Evolutionary conservation across 2,329 filamentous ascomycete genomes (phyloP).

Genomic region (Claviceps africana): DNA sequence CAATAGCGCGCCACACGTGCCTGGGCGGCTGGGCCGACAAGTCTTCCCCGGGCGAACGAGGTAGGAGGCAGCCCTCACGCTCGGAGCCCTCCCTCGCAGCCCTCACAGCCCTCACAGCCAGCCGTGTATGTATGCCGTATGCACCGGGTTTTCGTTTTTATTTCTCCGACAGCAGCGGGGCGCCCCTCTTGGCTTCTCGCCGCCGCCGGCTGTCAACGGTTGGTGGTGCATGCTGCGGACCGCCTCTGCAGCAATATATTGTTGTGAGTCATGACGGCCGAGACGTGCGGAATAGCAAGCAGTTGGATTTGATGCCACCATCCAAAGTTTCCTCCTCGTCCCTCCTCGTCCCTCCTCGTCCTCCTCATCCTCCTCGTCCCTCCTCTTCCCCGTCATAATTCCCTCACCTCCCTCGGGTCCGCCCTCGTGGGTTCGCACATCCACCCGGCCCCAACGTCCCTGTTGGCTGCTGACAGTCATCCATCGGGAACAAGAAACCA

Average conservation of each 20-base stretch:
- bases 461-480: too few relatives aligned
- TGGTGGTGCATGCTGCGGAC: background rate
- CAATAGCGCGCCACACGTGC: constrained; percentile 15
- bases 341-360: too few relatives aligned
- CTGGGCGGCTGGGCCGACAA: constrained; percentile 7
- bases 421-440: too few relatives aligned
- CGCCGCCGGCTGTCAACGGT: background rate
- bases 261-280: background rate
- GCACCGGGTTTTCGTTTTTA: background rate
- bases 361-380: background rate
- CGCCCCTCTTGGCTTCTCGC: background rate
- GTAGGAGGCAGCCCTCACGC: too few relatives aligned
- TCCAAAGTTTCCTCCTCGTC: background rate
- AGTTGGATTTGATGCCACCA: background rate
- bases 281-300: background rate
- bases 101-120: background rate
- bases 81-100: too few relatives aligned
- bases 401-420: background rate
- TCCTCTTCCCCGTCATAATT: background rate
- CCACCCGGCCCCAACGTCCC: too few relatives aligned
- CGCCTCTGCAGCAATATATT: background rate
- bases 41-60: background rate
- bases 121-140: too few relatives aligned
- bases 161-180: background rate
- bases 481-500: too few relatives aligned